phyloP scores from a whole-genome alignment of 257 asterid genomes.

The Osmanthus fragrans region DNA sequence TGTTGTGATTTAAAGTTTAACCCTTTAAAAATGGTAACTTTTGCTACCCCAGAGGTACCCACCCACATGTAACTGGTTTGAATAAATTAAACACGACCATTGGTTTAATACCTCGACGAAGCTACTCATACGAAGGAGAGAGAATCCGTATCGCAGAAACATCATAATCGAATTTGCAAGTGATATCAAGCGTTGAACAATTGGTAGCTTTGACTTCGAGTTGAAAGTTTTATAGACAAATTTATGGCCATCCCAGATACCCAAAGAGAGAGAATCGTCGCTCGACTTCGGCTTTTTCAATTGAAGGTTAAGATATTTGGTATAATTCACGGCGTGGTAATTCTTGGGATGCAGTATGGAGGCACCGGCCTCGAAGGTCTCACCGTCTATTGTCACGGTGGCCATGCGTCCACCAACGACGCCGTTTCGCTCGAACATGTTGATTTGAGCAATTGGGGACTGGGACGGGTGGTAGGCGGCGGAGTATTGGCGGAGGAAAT shows the following conservation, averaged over 20 bases:
- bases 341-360: conserved; percentile 93
- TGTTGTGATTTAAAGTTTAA: neutral
- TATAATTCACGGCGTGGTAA: conserved; percentile 64
- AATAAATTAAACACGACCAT: neutral
- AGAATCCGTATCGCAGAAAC: conserved; percentile 68
- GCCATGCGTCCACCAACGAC: conserved; percentile 95
- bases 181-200: conserved; percentile 56
- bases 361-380: conserved; percentile 92
- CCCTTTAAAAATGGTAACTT: neutral
- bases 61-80: neutral
- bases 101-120: conserved; percentile 61
- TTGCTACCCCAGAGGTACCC: neutral
- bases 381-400: conserved; percentile 70
- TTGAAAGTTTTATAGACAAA: conserved; percentile 69
- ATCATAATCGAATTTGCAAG: conserved; percentile 55
- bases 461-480: conserved; percentile 10
- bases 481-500: conserved; percentile 84
- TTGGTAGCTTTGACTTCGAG: conserved; percentile 44
- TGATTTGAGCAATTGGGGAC: conserved; percentile 38
- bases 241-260: conserved; percentile 74
- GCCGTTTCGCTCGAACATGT: conserved; percentile 66
- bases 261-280: conserved; percentile 61
- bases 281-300: conserved; percentile 39
- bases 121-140: conserved; percentile 67
- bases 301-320: conserved; percentile 49